These are phyloP conservation scores for Bipolaris victoriae DNA, from an alignment of 2,329 filamentous ascomycete genomes.

Conservation along the genomic window DNA sequence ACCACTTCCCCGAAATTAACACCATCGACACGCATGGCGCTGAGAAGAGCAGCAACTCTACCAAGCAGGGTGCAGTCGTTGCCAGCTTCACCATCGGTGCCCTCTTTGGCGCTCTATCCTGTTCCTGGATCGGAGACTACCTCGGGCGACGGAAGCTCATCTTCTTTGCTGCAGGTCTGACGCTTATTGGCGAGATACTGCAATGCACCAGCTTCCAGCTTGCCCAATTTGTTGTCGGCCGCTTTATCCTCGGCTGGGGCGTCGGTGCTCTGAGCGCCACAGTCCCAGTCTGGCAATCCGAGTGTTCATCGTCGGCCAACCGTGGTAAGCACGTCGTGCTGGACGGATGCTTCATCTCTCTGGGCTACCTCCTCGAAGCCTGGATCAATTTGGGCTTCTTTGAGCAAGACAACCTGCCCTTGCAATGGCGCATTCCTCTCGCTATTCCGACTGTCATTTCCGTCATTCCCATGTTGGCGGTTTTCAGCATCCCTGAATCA, in stretches of 20 bases:
- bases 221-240: constrained; percentile 55
- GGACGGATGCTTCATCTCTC: constrained; percentile 55
- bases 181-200: constrained; percentile 53
- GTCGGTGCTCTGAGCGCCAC: constrained; percentile 53
- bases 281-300: constrained; percentile 56
- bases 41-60: constrained; percentile 53
- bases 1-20: constrained; percentile 58
- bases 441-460: constrained; percentile 66
- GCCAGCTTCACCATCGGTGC: constrained; percentile 56
- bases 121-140: constrained; percentile 54
- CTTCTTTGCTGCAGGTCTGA: constrained; percentile 50
- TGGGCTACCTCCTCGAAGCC: constrained; percentile 54
- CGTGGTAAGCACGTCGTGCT: constrained; percentile 51
- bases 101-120: constrained; percentile 55
- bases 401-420: constrained; percentile 61
- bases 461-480: constrained; percentile 60
- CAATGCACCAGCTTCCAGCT: constrained; percentile 55
- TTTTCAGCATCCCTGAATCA: constrained; percentile 75
- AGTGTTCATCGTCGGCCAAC: constrained; percentile 49
- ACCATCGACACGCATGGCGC: constrained; percentile 53
- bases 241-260: constrained; percentile 54
- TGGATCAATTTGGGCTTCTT: constrained; percentile 63
- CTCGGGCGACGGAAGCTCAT: constrained; percentile 56
- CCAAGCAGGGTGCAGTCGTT: constrained; percentile 54
- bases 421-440: constrained; percentile 72